A percentile compares a stretch with the other conserved stretches of the same genome.
Conservation (phyloP, 208 protist genomes). For the Trypanosoma vivax region DNA sequence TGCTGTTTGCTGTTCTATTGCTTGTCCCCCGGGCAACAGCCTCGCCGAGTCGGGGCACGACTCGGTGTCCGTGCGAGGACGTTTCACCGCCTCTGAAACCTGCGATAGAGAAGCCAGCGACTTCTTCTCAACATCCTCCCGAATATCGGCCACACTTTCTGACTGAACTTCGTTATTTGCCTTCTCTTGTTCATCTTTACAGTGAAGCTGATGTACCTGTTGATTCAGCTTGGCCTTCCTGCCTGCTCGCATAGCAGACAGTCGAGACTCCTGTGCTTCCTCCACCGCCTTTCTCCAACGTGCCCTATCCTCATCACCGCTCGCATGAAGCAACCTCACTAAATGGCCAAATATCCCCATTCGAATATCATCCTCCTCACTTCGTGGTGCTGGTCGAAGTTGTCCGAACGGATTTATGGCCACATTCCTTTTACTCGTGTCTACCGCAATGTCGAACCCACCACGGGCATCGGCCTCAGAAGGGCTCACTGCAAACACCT, state of each 20-base stretch:
- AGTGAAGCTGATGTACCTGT: no score
- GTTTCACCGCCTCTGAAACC: not conserved
- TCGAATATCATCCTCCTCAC: conserved; percentile 84
- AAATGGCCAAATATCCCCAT: conserved; percentile 76
- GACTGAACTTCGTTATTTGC: not conserved
- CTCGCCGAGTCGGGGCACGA: no score
- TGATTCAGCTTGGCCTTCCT: no score
- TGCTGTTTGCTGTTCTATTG: not conserved
- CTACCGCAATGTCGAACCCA: no score
- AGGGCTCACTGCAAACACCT: no score
- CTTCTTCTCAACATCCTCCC: conserved; percentile 1
- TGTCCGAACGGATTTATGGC: conserved; percentile 70
- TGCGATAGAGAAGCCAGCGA: not conserved
- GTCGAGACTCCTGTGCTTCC: no score
- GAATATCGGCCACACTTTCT: not conserved
- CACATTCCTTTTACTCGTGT: no score
- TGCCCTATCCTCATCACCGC: conserved; percentile 31
- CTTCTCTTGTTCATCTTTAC: no score
- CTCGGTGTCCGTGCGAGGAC: conserved; percentile 7
- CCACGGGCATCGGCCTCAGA: no score
- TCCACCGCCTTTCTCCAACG: conserved; percentile 62
- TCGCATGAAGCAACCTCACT: conserved; percentile 36
- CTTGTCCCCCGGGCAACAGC: no score
- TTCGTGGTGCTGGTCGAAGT: conserved; percentile 51
- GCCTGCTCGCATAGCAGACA: no score